Conservation (phyloP, 208 protist genomes). For the Endotrypanum monterogeii region DNA sequence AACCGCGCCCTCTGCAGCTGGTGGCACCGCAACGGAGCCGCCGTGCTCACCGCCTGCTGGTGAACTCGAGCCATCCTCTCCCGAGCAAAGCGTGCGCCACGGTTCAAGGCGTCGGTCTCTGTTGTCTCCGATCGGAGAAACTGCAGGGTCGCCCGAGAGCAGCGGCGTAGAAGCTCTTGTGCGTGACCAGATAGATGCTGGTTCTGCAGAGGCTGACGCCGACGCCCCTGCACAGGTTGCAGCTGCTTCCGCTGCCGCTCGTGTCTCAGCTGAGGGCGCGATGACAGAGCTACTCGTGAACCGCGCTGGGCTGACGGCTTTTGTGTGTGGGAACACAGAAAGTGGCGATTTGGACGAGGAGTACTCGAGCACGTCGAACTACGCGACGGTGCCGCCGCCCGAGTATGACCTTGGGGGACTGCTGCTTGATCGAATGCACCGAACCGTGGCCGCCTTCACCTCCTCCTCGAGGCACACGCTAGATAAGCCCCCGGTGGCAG, state of each 20-base stretch:
- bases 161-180: background rate
- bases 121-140: background rate
- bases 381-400: conserved; percentile 4
- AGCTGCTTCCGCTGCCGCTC: background rate
- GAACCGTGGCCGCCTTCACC: conserved; percentile 20
- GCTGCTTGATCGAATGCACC: conserved; percentile 29
- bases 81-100: background rate
- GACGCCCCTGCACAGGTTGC: background rate
- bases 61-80: background rate
- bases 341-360: background rate
- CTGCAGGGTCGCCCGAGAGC: background rate
- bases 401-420: conserved; percentile 21
- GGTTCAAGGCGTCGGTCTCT: background rate
- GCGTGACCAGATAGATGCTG: background rate
- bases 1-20: background rate
- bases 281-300: background rate
- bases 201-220: background rate
- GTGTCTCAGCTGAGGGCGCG: background rate
- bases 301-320: background rate
- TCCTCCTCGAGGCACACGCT: conserved; percentile 20
- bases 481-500: conserved; percentile 14
- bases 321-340: background rate
- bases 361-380: background rate
- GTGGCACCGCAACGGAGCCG: background rate
- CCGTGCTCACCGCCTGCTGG: background rate